A percentile compares a stretch with the other conserved stretches of the same genome.
Evolutionary conservation across 2,329 filamentous ascomycete genomes (phyloP).

Genomic region (Orbilia javanica): DNA sequence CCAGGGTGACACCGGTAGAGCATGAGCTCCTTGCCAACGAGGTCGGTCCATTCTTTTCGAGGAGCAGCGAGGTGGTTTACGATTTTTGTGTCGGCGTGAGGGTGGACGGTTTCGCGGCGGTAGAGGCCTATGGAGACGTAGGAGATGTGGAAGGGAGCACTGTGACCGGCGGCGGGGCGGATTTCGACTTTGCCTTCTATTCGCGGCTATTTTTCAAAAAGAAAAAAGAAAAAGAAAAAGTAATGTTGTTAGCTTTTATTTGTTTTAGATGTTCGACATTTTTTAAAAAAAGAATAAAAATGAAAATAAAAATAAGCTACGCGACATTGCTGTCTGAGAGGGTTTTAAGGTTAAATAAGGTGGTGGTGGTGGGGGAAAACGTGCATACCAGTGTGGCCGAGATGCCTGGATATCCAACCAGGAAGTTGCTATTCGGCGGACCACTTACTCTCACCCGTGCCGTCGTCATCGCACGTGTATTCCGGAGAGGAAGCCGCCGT

Average conservation of each 20-base stretch:
- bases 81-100: constrained; percentile 90
- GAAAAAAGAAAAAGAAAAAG: too few species aligned
- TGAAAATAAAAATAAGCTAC: neutral
- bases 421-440: constrained; percentile 94
- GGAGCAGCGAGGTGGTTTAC: constrained; percentile 92
- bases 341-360: constrained; percentile 4
- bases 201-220: constrained; percentile 77
- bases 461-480: constrained; percentile 53
- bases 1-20: constrained; percentile 87
- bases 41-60: constrained; percentile 88
- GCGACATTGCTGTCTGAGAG: constrained; percentile 1
- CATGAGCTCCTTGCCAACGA: constrained; percentile 95
- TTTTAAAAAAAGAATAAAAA: too few species aligned
- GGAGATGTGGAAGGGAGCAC: constrained; percentile 89
- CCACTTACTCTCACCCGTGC: constrained; percentile 96
- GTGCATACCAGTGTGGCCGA: constrained; percentile 89
- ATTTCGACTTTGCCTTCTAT: constrained; percentile 99
- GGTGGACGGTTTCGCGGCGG: constrained; percentile 94
- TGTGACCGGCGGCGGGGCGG: constrained; percentile 84
- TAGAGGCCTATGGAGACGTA: constrained; percentile 94
- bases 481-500: constrained; percentile 22
- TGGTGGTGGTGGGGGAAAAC: constrained; percentile 11
- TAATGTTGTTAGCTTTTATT: neutral
- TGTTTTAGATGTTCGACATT: too few species aligned
- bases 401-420: constrained; percentile 97